Evolutionary conservation across 176 grass and related monocot species (phyloP), one percentile per base, ranked within the genome.

Genomic region (Alloteropsis semialata): DNA sequence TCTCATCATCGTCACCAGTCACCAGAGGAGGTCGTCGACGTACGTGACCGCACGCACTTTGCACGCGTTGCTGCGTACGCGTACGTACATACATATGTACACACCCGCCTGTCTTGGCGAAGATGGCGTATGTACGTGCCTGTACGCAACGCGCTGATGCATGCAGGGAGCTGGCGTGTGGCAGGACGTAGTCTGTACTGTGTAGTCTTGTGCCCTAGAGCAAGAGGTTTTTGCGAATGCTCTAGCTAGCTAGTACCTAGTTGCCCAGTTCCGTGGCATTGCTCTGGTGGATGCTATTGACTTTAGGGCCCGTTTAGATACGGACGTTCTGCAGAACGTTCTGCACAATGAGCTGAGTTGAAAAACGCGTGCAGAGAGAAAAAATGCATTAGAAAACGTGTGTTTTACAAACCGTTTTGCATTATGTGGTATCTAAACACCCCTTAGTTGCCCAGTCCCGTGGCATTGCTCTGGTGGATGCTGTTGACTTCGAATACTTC

Each of bases 1-100:
- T 27, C 21, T 22, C 46, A 30, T 37, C 10, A 11, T 24, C 39
- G 8, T 11, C 56, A 16, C 13, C 48, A 8, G 49, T 56, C 59
- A 27, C 44, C 29, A 24, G 61, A 59, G 30, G 79, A 15, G 16
- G 44, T 25, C 11, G 22, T 57, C 62, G 42, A 58, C 43, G 65
- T 60, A 75, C 65, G 75, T 22, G 30, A 53, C 37, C 44, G 71
- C 53, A 8, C 53, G n/a, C n/a, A 36, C 62, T 5, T 8, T 46
- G 82, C 72, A 77, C 37, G 77, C 36, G 22, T 39, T 8, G 33
- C 15, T 50, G 77, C 77, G 87, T 89, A 81, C 87, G 71, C 55
- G 87, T 81, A 89, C 82, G 87, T 85, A 85, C 77, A 85, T 85
- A 81, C 64, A 78, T 69, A 60, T 30, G 70, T 50, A 41, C 43